Base-by-base conservation (phyloP, 2,329 filamentous ascomycete genomes). In the Domatiomyces globalis region DNA sequence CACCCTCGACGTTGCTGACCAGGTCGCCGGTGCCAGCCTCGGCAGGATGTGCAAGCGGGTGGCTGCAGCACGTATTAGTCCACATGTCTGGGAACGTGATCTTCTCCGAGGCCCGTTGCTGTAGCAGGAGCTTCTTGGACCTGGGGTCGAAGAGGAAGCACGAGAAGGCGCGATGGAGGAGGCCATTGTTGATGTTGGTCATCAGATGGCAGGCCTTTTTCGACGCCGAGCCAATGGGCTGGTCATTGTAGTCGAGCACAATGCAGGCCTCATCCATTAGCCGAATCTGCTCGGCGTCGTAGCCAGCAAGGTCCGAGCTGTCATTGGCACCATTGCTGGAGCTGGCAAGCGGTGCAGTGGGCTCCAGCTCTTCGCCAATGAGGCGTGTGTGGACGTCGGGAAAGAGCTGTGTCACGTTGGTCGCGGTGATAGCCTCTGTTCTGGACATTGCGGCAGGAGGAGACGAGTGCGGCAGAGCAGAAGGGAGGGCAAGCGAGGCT, bases 241-340 rank as follows among this genome's bases (percentile, higher is more conserved):
- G 74, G 68, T 96, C 92, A 63, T 96, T 79, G 63, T 94, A 82
- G 69, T 96, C 90, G 46, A 94, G 74, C 17, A 98, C 92, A 66
- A 98, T 96, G 77, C 92, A 98, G 48, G 95, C 85, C 73, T 96
- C 92, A 64, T 98, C 90, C 92, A 98, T 98, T 63, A 98, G 73
- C 48, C 90, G 83, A 63, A 95, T 95, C 73, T 98, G 92, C 74
- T 96, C 90, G 67, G 86, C 90, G 73, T 96, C 89, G 73, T 96
- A 94, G 49, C 90, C 92, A 51, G 84, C 84, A 45, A 96, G 77
- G 53, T 87, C 87, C 66, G 65, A 52, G 65, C 65, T 22, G 58
- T 64, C 46, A 52, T 59, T 53, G 54, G 61, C 36, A n/a, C 43
- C 48, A 51, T 49, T 63, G 46, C 54, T 58, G 43, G 75, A 79